Percentiles rank a stretch among this genome's conserved stretches.
Conservation (phyloP, 2,329 filamentous ascomycete species). For the Calonectria hongkongensis region DNA sequence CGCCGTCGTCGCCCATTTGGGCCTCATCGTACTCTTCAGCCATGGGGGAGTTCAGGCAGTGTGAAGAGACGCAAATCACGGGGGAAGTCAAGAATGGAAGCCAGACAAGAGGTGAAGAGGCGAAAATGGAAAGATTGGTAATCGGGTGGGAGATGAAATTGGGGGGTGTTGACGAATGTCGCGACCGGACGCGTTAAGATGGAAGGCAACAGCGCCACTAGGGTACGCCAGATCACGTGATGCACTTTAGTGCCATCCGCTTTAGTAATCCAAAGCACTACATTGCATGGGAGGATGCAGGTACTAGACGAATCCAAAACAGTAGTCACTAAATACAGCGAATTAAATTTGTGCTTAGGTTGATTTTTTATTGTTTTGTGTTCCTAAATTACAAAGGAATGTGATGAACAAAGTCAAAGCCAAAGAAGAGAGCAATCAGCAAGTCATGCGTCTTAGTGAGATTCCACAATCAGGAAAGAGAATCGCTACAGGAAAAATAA, state of each 20-base stretch:
- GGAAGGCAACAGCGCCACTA: slow-evolving; percentile 52
- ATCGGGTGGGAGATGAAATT: slow-evolving; percentile 42
- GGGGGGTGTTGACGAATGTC: slow-evolving; percentile 51
- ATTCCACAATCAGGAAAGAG: slow-evolving; percentile 45
- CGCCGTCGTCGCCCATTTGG: slow-evolving; percentile 80
- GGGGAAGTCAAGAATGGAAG: background rate
- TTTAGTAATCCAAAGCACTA: background rate
- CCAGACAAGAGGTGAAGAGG: background rate
- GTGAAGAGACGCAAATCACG: background rate
- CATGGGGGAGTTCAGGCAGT: slow-evolving; percentile 59
- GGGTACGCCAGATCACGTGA: slow-evolving; percentile 64
- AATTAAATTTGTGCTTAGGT: too few species aligned
- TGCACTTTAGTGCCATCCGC: slow-evolving; percentile 24
- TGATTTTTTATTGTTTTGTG: slow-evolving; percentile 20
- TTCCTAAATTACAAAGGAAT: slow-evolving; percentile 49
- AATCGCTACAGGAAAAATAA: background rate
- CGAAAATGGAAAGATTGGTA: slow-evolving; percentile 36
- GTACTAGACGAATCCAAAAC: too few species aligned
- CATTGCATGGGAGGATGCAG: too few species aligned
- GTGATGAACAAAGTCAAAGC: slow-evolving; percentile 38
- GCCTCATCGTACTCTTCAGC: slow-evolving; percentile 79
- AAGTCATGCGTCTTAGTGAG: slow-evolving; percentile 32
- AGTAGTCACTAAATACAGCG: too few species aligned
- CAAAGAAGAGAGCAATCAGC: slow-evolving; percentile 20
- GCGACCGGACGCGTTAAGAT: slow-evolving; percentile 60